Evolutionary conservation across 768 basidiomycete genomes (phyloP).

Genomic region (Multifurca ochricompacta): DNA sequence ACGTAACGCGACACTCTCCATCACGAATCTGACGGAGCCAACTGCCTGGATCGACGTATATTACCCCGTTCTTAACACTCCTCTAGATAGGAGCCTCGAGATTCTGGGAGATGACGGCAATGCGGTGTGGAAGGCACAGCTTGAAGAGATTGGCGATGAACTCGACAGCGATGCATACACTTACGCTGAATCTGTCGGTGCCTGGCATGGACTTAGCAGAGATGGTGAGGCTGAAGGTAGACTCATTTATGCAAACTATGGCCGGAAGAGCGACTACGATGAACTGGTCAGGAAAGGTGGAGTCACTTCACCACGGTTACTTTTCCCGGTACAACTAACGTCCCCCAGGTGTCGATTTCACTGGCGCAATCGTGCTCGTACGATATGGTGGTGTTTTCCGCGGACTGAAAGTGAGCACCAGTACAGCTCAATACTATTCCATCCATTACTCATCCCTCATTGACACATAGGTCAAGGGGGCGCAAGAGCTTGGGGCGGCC

Average conservation of each 20-base stretch:
- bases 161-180: conserved; percentile 65
- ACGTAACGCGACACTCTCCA: conserved; percentile 54
- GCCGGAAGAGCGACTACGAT: conserved; percentile 65
- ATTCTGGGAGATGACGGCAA: conserved; percentile 52
- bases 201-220: conserved; percentile 83
- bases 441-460: background rate
- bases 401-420: conserved; percentile 64
- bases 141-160: conserved; percentile 67
- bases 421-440: background rate
- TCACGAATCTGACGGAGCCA: conserved; percentile 39
- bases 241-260: conserved; percentile 75
- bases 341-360: conserved; percentile 55
- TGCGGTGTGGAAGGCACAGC: conserved; percentile 58
- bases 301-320: background rate
- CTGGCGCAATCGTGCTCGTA: conserved; percentile 67
- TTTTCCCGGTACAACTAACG: conserved; percentile 2
- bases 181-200: conserved; percentile 57
- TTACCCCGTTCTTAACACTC: conserved; percentile 81
- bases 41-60: conserved; percentile 82
- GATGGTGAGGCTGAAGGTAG: conserved; percentile 68
- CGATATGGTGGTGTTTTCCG: conserved; percentile 76
- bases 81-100: conserved; percentile 58
- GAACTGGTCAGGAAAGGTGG: conserved; percentile 48
- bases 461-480: conserved; percentile 56
- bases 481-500: conserved; percentile 73